A percentile compares a stretch with the other conserved stretches of the same genome.
Evolutionary conservation across 139 green algal genomes (phyloP).

Genomic region (Chlamydomonas incerta): DNA sequence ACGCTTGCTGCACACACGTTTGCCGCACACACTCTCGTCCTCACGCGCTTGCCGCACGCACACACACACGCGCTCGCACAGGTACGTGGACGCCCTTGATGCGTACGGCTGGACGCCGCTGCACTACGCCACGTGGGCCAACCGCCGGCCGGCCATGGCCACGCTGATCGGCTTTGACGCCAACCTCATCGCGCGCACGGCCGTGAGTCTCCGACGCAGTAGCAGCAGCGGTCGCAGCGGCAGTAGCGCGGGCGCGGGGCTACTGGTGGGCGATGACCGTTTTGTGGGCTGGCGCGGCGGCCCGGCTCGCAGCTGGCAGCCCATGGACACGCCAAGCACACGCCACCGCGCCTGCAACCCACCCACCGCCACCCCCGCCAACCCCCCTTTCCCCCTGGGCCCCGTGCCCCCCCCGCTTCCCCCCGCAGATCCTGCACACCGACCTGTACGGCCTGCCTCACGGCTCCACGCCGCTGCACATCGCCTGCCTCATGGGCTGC

Average conservation of each 20-base stretch:
- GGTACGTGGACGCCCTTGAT: slow-evolving; percentile 36
- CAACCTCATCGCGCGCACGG: slow-evolving; percentile 39
- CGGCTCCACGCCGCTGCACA: slow-evolving; percentile 49
- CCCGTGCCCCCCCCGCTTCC: too few relatives aligned
- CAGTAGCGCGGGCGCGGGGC: too few relatives aligned
- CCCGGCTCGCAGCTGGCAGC: too few relatives aligned
- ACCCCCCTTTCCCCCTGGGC: too few relatives aligned
- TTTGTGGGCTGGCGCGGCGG: too few relatives aligned
- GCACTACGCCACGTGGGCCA: slow-evolving; percentile 39
- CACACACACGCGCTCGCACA: not conserved
- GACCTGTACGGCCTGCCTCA: slow-evolving; percentile 29
- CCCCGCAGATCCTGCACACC: not conserved
- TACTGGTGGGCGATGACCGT: too few relatives aligned
- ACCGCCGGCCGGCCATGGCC: slow-evolving; percentile 7
- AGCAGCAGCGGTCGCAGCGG: too few relatives aligned
- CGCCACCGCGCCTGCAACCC: too few relatives aligned
- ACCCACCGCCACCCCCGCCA: too few relatives aligned
- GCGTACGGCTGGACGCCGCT: slow-evolving; percentile 37
- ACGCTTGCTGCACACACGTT: not conserved
- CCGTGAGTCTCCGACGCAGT: not conserved
- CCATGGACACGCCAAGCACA: too few relatives aligned
- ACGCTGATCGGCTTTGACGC: slow-evolving; percentile 40
- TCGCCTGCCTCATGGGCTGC: slow-evolving; percentile 41
- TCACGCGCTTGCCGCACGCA: too few relatives aligned
- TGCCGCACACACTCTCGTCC: not conserved